Evolutionary conservation across 768 basidiomycete genomes (phyloP), one percentile per base, ranked within the genome.

Genomic region (Trametes elegans): DNA sequence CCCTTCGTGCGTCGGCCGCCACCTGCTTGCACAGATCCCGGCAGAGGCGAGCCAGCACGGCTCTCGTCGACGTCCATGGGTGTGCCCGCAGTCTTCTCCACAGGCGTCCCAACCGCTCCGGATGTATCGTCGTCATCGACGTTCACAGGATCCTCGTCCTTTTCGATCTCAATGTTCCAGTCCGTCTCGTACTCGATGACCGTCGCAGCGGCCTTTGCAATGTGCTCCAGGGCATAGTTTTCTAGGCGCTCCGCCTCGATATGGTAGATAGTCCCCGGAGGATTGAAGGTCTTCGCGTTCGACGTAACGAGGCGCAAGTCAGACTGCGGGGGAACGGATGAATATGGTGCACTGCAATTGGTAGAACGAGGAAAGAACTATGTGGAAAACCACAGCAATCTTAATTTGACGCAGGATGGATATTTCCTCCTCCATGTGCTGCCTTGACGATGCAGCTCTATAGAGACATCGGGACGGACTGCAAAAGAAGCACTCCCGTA

Each of bases 171-270:
- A 53, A 90, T 85, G 61, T 88, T 90, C 88, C 88, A 90, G 66
- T 90, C 86, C 1, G 85, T 83, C 71, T 90, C 88, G 65, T 85
- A 87, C 52, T 90, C 88, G 53, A 90, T 88, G 36, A 90, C 89
- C 14, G 83, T 87, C 0, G 81, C 73, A 2, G 87, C 76, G 0
- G 85, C 86, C 59, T 84, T 85, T 41, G 79, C 66, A 62, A 92
- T 89, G 59, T 88, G 87, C 7, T 91, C 88, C 13, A 88, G 73
- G 1, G 80, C 87, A 80, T 82, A 91, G 0, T 67, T 58, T 61
- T 90, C 87, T 24, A 92, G 77, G 35, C 82, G 74, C 27, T 87
- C 86, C 0, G 90, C 90, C 66, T 92, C 90, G 5, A 73, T 78
- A 66, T 88, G 65, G 62, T 90, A 91, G 23, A 92, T 86, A 0